A percentile compares a stretch with the other conserved stretches of the same genome.
Evolutionary conservation across 2,329 filamentous ascomycete genomes (phyloP).

Genomic region (Aspergillus neoniger): DNA sequence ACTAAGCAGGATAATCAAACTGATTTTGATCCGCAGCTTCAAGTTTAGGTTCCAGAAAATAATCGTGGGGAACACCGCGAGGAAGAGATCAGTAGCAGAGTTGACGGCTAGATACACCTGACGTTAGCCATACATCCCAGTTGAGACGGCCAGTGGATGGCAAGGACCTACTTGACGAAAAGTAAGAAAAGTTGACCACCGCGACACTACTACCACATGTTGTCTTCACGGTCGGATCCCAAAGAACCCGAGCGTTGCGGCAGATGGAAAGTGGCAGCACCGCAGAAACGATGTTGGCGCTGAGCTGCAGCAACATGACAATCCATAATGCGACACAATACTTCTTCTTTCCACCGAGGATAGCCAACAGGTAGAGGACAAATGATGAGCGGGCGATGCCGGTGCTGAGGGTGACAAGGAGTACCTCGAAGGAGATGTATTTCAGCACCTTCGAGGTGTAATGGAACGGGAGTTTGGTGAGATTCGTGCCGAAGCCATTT

Average conservation of each 20-base stretch:
- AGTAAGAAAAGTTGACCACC: constrained; percentile 33
- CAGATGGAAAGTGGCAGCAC: constrained; percentile 34
- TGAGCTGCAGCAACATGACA: constrained; percentile 26
- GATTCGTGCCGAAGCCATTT: constrained; percentile 31
- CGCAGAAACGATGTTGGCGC: constrained; percentile 29
- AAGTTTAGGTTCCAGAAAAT: constrained; percentile 36
- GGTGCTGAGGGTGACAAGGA: constrained; percentile 33
- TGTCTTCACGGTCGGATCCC: constrained; percentile 26
- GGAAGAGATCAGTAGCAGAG: constrained; percentile 31
- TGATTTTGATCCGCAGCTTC: constrained; percentile 31
- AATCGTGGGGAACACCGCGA: constrained; percentile 32
- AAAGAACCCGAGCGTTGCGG: constrained; percentile 25
- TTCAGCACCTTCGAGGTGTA: constrained; percentile 27
- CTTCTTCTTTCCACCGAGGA: constrained; percentile 28
- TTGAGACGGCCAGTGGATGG: not conserved
- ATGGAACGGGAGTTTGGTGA: constrained; percentile 12
- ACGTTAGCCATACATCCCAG: not conserved
- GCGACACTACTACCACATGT: constrained; percentile 25
- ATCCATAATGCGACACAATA: constrained; percentile 28
- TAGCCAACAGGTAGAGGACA: constrained; percentile 30
- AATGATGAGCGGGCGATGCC: constrained; percentile 32
- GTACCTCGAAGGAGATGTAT: constrained; percentile 30
- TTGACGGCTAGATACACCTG: constrained; percentile 24
- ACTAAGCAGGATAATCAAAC: constrained; percentile 30
- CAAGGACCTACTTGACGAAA: constrained; percentile 27